These are phyloP conservation scores for Fraxinus americana DNA, from an alignment of 257 asterid genomes.

Conservation along the genomic window DNA sequence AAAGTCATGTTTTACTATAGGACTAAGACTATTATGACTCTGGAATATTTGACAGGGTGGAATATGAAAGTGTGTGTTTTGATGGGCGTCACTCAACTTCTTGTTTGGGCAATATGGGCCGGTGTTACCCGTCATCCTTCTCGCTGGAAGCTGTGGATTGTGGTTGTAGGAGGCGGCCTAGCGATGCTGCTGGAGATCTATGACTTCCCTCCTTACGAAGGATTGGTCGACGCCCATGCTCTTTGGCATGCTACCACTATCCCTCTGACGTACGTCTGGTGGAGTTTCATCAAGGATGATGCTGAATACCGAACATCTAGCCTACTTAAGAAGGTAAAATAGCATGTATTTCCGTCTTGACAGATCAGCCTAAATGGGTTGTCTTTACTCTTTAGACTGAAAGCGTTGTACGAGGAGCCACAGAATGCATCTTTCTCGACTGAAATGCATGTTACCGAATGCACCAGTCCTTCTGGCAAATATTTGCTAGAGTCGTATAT, in stretches of 20 bases:
- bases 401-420: no score
- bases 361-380: background rate
- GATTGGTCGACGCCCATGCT: slow-evolving; percentile 59
- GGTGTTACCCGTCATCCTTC: slow-evolving; percentile 52
- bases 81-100: slow-evolving; percentile 52
- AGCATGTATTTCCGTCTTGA: slow-evolving; percentile 10
- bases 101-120: slow-evolving; percentile 68
- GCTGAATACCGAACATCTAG: slow-evolving; percentile 56
- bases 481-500: background rate
- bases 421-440: no score
- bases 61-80: slow-evolving; percentile 61
- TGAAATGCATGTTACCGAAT: no score
- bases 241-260: slow-evolving; percentile 62
- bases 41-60: slow-evolving; percentile 51
- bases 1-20: background rate
- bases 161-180: slow-evolving; percentile 55
- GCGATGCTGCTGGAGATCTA: slow-evolving; percentile 57
- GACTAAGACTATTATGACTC: background rate
- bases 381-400: no score
- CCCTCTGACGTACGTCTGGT: slow-evolving; percentile 65
- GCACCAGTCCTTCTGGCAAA: no score
- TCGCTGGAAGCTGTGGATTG: slow-evolving; percentile 68
- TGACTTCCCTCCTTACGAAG: slow-evolving; percentile 63
- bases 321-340: slow-evolving; percentile 60
- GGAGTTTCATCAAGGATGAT: slow-evolving; percentile 78